Conservation (phyloP, 2,329 filamentous ascomycete species). For the Amesomyces nigricolor region DNA sequence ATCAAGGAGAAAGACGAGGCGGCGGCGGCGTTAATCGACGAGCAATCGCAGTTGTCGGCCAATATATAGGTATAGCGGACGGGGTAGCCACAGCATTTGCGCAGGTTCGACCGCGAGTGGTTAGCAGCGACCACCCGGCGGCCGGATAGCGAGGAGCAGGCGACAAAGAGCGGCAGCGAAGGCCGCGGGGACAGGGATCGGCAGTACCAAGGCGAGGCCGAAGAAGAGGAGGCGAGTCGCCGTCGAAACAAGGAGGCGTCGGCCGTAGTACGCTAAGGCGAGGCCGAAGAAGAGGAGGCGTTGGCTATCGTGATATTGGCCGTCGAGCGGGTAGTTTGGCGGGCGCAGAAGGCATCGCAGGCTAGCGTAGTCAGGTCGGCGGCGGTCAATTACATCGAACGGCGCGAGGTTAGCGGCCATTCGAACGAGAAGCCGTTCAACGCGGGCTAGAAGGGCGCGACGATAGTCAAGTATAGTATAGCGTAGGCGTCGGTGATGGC, state of each 20-base stretch:
- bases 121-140: background rate
- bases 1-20: background rate
- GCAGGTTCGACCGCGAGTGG: slow-evolving; percentile 4
- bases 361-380: slow-evolving; percentile 1
- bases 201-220: background rate
- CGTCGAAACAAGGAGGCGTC: background rate
- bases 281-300: background rate
- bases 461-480: slow-evolving; percentile 2
- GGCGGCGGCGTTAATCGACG: background rate
- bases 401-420: slow-evolving; percentile 1
- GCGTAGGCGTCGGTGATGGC: slow-evolving; percentile 2
- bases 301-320: slow-evolving; percentile 2
- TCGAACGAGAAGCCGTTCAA: slow-evolving; percentile 9
- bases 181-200: background rate
- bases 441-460: slow-evolving; percentile 3
- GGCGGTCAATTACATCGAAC: slow-evolving; percentile 7
- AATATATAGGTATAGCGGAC: slow-evolving; percentile 6
- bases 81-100: slow-evolving; percentile 4
- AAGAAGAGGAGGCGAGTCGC: background rate
- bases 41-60: slow-evolving; percentile 6
- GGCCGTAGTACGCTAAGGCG: background rate
- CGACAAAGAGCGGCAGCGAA: background rate
- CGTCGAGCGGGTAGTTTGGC: slow-evolving; percentile 4
- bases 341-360: background rate
- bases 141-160: background rate